Evolutionary conservation across 148 eudicot species (phyloP).

Genomic region (Camellia lanceoleosa): DNA sequence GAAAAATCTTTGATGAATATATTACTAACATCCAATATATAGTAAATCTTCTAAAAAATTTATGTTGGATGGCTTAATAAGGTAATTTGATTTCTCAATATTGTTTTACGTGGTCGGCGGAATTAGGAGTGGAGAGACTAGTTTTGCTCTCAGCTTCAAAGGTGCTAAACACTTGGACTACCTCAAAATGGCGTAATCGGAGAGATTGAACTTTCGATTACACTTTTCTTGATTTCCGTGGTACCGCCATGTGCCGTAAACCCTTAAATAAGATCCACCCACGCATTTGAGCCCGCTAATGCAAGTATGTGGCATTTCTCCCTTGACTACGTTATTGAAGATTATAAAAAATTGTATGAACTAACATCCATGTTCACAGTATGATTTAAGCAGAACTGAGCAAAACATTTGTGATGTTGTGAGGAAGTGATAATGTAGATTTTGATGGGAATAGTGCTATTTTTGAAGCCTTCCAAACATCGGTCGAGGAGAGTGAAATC

Average conservation of each 20-base stretch:
- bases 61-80: too few species aligned
- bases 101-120: conserved; percentile 43
- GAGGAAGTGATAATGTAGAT: conserved; percentile 25
- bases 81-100: neutral
- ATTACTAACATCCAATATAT: too few species aligned
- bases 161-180: conserved; percentile 73
- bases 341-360: neutral
- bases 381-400: conserved; percentile 30
- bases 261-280: conserved; percentile 34
- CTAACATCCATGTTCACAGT: neutral
- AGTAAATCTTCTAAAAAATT: too few species aligned
- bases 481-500: conserved; percentile 32
- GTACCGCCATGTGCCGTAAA: conserved; percentile 81
- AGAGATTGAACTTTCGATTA: conserved; percentile 54
- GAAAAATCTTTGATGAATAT: too few species aligned
- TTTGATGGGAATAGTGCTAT: conserved; percentile 38
- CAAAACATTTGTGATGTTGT: conserved; percentile 19
- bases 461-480: conserved; percentile 50
- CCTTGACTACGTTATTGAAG: neutral
- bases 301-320: conserved; percentile 24
- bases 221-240: conserved; percentile 82
- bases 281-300: conserved; percentile 20
- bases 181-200: conserved; percentile 41
- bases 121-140: conserved; percentile 78
- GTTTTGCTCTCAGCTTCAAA: conserved; percentile 75